Conservation (phyloP, 2,329 filamentous ascomycete genomes). For the Colletotrichum tamarilloi region DNA sequence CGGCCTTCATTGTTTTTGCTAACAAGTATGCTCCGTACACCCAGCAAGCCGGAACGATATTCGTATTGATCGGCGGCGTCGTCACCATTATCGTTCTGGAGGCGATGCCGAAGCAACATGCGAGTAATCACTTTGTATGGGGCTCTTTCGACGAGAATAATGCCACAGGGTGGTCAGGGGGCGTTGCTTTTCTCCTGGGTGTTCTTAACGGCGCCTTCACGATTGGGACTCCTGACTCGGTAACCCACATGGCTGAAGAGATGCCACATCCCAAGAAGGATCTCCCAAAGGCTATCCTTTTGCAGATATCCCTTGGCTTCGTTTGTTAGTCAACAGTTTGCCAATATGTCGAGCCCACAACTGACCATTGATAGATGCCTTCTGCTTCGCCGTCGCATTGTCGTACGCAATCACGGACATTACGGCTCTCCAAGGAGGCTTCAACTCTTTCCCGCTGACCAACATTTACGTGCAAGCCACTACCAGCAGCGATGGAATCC, state of each 20-base stretch:
- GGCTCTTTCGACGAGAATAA: slow-evolving; percentile 58
- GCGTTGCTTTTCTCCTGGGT: slow-evolving; percentile 73
- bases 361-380: slow-evolving; percentile 62
- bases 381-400: slow-evolving; percentile 60
- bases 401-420: slow-evolving; percentile 69
- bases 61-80: slow-evolving; percentile 64
- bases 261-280: slow-evolving; percentile 60
- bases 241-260: slow-evolving; percentile 72
- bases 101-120: slow-evolving; percentile 64
- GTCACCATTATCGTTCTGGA: slow-evolving; percentile 63
- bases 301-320: slow-evolving; percentile 59
- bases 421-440: slow-evolving; percentile 59
- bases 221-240: slow-evolving; percentile 73
- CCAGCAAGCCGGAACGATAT: slow-evolving; percentile 62
- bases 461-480: slow-evolving; percentile 72
- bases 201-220: slow-evolving; percentile 76
- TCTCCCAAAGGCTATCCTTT: slow-evolving; percentile 61
- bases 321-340: slow-evolving; percentile 51
- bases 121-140: slow-evolving; percentile 65
- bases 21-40: slow-evolving; percentile 68
- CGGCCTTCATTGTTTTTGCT: slow-evolving; percentile 64
- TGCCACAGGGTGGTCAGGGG: slow-evolving; percentile 63
- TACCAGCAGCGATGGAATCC: slow-evolving; percentile 51
- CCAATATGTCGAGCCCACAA: slow-evolving; percentile 49
- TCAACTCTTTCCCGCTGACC: slow-evolving; percentile 69